phyloP scores from a whole-genome alignment of 495 filamentous ascomycete species.

The Bathelium albidoporum region DNA sequence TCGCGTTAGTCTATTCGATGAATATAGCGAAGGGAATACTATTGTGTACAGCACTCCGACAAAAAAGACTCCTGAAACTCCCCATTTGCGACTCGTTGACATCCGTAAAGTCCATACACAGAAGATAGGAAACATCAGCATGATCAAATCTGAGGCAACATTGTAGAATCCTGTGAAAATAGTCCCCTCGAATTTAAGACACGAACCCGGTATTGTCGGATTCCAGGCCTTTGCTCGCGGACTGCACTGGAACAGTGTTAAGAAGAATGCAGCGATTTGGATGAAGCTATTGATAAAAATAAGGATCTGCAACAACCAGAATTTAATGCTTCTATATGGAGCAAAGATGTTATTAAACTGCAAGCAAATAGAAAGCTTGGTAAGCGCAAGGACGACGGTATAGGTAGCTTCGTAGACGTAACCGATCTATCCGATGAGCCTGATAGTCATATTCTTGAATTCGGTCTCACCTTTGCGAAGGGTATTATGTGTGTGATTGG shows the following conservation, averaged over 20 bases:
- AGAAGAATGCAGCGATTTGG: background rate
- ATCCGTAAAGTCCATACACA: conserved; percentile 1
- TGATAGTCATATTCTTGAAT: background rate
- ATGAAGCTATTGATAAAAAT: background rate
- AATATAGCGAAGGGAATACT: background rate
- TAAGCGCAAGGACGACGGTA: background rate
- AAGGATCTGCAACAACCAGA: background rate
- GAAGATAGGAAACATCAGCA: background rate
- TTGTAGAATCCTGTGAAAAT: background rate
- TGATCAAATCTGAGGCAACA: background rate
- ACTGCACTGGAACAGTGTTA: background rate
- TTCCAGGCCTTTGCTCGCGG: conserved; percentile 1
- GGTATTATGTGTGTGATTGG: background rate
- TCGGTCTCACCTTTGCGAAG: background rate
- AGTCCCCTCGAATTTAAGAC: background rate
- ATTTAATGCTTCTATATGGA: background rate
- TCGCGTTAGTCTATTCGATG: background rate
- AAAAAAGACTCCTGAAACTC: background rate
- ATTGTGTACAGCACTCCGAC: background rate
- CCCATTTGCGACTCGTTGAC: background rate
- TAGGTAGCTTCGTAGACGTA: background rate
- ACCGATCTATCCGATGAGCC: conserved; percentile 1
- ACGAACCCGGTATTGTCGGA: background rate
- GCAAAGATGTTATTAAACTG: background rate
- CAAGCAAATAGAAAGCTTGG: background rate